Evolutionary conservation across 345 rosid species (phyloP), one percentile per base, ranked within the genome.

Genomic region (Euphorbia tirucalli): DNA sequence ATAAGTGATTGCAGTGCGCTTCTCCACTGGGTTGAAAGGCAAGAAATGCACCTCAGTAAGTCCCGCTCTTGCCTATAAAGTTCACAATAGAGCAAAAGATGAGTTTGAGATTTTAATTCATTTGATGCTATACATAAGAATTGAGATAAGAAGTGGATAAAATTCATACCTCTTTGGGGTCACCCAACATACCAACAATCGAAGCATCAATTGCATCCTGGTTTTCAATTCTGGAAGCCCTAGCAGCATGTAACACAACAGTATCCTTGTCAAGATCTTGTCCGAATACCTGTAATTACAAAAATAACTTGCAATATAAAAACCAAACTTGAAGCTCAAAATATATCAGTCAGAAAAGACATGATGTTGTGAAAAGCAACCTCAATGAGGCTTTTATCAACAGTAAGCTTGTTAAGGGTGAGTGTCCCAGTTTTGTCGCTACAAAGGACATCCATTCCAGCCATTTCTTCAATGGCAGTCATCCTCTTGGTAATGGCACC

Each of bases 391-490:
- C 16, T 82, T 77, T 88, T 92, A 86, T 94, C 97, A 0, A 94
- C 99, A 7, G 95, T 87, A 68, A 94, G 95, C 87, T 89, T 94
- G 88, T 94, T 94, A 66, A 94, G 95, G 65, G 98, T 92, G 49
- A 94, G 89, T 59, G 96, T 94, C 56, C 98, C 97, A 0, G 97
- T 94, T 81, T 94, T 94, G 77, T 94, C 98, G 55, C 98, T 94
- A 80, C 98, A 94, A 11, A 94, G 83, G 61, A 94, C 95, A 74
- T 94, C 98, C 98, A 94, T 94, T 10, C 98, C 98, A 5, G 97
- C 96, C 98, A 94, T 86, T 83, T 92, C 97, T 80, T 94, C 97
- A n/a, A 94, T 94, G 55, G 99, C 97, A 14, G 99, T 94, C 99
- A 92, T 92, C 79, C 97, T 84, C 83, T 94, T 94, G 31, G 97